Percentiles rank a stretch among this genome's conserved stretches.
Evolutionary conservation across 495 filamentous ascomycete genomes (phyloP).

Genomic region (Xylaria intraflava): DNA sequence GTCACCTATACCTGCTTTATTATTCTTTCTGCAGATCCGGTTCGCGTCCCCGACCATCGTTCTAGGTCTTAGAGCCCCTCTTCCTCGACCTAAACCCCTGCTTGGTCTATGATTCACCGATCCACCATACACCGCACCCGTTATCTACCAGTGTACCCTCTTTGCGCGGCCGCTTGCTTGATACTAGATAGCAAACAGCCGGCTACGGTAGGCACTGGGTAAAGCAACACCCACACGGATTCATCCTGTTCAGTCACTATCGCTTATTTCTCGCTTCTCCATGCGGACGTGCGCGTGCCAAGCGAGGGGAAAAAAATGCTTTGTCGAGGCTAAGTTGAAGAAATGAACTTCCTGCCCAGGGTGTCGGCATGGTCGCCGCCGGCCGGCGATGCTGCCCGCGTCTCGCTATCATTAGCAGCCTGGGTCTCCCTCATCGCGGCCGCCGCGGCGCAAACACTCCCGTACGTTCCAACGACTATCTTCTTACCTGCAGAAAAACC

Average conservation of each 20-base stretch:
- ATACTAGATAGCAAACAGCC: not conserved
- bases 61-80: no score
- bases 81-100: not conserved
- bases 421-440: slow-evolving; percentile 14
- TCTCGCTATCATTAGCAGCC: slow-evolving; percentile 14
- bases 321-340: slow-evolving; percentile 18
- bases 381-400: slow-evolving; percentile 14
- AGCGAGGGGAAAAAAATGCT: slow-evolving; percentile 18
- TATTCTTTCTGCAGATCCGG: slow-evolving; percentile 3
- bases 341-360: slow-evolving; percentile 21
- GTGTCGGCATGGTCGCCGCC: slow-evolving; percentile 19
- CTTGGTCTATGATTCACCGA: not conserved
- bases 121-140: not conserved
- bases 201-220: not conserved
- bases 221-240: not conserved
- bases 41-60: not conserved
- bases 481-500: slow-evolving; percentile 47
- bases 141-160: not conserved
- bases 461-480: slow-evolving; percentile 69
- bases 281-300: not conserved
- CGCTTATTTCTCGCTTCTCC: not conserved
- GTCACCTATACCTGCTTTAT: not conserved
- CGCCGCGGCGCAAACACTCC: slow-evolving; percentile 41
- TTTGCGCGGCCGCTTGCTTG: not conserved
- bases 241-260: not conserved